These are phyloP conservation scores for Discostella pseudostelligera DNA, from an alignment of 108 stramenopile species.

Conservation along the genomic window DNA sequence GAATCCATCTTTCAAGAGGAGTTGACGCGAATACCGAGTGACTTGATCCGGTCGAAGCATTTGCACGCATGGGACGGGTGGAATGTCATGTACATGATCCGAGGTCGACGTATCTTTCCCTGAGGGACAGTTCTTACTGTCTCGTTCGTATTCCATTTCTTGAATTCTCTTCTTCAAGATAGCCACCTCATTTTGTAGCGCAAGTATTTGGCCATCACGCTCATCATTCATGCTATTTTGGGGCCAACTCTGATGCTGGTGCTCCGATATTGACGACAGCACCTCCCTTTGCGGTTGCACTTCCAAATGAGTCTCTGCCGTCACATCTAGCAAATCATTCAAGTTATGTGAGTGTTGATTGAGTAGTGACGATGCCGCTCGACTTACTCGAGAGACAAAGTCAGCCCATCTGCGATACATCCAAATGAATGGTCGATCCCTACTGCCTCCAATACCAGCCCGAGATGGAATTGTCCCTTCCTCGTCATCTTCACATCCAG, in stretches of 20 bases:
- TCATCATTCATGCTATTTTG: background rate
- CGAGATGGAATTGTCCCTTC: background rate
- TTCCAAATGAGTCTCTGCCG: background rate
- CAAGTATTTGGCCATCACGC: constrained; percentile 8
- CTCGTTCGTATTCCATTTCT: constrained; percentile 25
- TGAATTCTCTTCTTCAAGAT: constrained; percentile 32
- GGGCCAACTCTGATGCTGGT: background rate
- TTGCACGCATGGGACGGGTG: constrained; percentile 19
- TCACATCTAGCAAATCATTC: constrained; percentile 33
- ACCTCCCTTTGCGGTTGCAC: background rate
- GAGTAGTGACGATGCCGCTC: constrained; percentile 40
- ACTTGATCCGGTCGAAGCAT: constrained; percentile 51
- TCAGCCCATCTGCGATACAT: constrained; percentile 29
- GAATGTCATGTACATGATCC: constrained; percentile 8
- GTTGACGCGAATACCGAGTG: constrained; percentile 80
- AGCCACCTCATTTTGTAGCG: constrained; percentile 27
- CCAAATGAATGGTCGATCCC: background rate
- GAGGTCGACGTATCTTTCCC: background rate
- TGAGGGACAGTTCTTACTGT: background rate
- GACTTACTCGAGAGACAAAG: constrained; percentile 28
- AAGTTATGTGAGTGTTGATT: constrained; percentile 46
- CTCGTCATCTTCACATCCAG: background rate
- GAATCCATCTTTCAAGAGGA: constrained; percentile 65
- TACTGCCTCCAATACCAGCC: background rate
- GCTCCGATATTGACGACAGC: constrained; percentile 7